A percentile compares a stretch with the other conserved stretches of the same genome.
phyloP scores from a whole-genome alignment of 108 stramenopile species.

The Skeletonema costatum region DNA sequence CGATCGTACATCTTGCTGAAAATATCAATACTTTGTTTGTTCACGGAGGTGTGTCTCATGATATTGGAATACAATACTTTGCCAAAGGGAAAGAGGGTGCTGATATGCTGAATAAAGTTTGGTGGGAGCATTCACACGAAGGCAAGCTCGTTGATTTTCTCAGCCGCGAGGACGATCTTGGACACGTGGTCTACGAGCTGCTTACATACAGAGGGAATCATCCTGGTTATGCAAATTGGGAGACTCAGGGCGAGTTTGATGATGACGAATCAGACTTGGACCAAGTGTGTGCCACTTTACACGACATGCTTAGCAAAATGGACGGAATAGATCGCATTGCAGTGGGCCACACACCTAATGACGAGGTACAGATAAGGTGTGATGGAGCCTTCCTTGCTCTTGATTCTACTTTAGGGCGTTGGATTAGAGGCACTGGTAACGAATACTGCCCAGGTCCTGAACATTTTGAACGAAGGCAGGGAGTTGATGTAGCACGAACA shows the following conservation, averaged over 20 bases:
- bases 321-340: conserved; percentile 47
- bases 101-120: conserved; percentile 25
- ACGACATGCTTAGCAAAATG: conserved; percentile 36
- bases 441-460: conserved; percentile 63
- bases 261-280: conserved; percentile 25
- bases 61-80: conserved; percentile 14
- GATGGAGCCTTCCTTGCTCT: conserved; percentile 54
- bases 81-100: conserved; percentile 41
- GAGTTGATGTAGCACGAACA: conserved; percentile 12
- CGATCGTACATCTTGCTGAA: conserved; percentile 39
- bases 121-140: conserved; percentile 46
- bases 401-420: conserved; percentile 64
- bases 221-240: conserved; percentile 50
- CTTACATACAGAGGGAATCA: conserved; percentile 70
- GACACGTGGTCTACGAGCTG: conserved; percentile 51
- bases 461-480: conserved; percentile 29
- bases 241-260: conserved; percentile 29
- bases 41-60: conserved; percentile 56
- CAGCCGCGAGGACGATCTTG: conserved; percentile 15
- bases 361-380: conserved; percentile 45
- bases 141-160: conserved; percentile 48
- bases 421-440: conserved; percentile 61
- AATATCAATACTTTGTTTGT: conserved; percentile 52
- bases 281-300: conserved; percentile 20
- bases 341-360: conserved; percentile 68